Evolutionary conservation across 1,284 basidiomycete species (phyloP).

Genomic region (Mixia osmundae): DNA sequence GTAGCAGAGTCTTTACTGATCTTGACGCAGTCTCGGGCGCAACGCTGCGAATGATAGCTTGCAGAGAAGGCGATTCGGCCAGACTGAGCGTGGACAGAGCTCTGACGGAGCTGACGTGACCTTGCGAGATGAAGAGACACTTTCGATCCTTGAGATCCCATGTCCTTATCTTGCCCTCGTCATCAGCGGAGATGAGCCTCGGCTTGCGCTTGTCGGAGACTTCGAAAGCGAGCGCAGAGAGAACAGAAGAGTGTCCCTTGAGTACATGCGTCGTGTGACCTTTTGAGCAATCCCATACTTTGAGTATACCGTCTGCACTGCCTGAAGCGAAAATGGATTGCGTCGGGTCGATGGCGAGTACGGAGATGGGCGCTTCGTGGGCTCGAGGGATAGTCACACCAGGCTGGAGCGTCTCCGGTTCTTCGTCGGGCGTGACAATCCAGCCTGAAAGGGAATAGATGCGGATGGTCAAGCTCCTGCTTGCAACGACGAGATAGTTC

Average conservation of each 20-base stretch:
- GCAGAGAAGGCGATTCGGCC: no score
- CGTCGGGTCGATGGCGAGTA: conserved; percentile 61
- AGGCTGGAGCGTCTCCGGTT: not conserved
- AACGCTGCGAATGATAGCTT: not conserved
- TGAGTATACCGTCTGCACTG: conserved; percentile 82
- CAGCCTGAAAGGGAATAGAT: no score
- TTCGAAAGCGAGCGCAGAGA: conserved; percentile 67
- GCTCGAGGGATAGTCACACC: conserved; percentile 41
- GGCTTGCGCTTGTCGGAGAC: conserved; percentile 9
- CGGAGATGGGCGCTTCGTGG: conserved; percentile 79
- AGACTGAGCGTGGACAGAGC: conserved; percentile 59
- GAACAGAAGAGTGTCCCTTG: conserved; percentile 86
- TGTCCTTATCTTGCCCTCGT: conserved; percentile 62
- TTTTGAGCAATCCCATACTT: conserved; percentile 76
- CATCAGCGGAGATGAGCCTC: conserved; percentile 17
- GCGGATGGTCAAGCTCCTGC: no score
- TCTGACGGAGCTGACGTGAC: conserved; percentile 71
- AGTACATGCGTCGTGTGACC: conserved; percentile 87
- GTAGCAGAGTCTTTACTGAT: conserved; percentile 29
- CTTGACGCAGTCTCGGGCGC: no score
- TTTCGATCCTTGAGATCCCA: conserved; percentile 47
- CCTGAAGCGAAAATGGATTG: conserved; percentile 81
- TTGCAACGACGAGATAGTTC: no score
- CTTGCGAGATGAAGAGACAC: conserved; percentile 45
- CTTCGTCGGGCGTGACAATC: no score